Evolutionary conservation across 2,329 filamentous ascomycete genomes (phyloP), one percentile per base, ranked within the genome.

Genomic region (Elsinoe ampelina): DNA sequence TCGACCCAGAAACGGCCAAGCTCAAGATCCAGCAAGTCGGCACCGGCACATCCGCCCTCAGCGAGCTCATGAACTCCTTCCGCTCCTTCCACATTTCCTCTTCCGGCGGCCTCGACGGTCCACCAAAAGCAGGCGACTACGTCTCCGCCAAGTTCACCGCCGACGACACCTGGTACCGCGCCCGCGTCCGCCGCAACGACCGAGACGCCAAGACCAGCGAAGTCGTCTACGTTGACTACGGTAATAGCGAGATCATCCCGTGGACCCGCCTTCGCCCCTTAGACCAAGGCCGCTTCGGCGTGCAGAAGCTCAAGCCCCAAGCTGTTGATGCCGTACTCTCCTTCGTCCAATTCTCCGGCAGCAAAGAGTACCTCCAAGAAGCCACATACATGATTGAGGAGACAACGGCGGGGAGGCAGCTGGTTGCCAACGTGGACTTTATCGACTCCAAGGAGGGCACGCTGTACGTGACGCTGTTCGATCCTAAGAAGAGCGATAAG

Each of bases 101-200:
- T 45, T 79, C 86, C 64, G 95, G 95, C 76, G 86, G 81, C 67
- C 78, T 97, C 42, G 75, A 81, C 45, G 82, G 83, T 45, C 81
- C 87, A 17, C 92, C 93, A 60, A 96, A 96, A 78, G 83, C 89
- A 1, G 93, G 93, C 61, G 91, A 97, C 63, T 85, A 86, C 59
- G 92, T 98, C 22, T 87, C 92, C 1, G 92, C 92, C 65, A 87
- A 88, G 69, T 98, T 97, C 77, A 86, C 84, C 5, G 85, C 84
- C 54, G 93, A 98, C 68, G 83, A 85, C 59, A 84, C 93, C 64
- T 98, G 92, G 92, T 98, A 98, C 76, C 88, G 93, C 60, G 93
- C 88, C 32, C 86, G 85, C 60, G 83, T 98, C 60, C 86, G 91
- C 60, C 84, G 91, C 68, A 96, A 97, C 72, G 93, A 98, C 74